Percentiles rank a stretch among this genome's conserved stretches.
phyloP scores from a whole-genome alignment of 2,329 filamentous ascomycete genomes.

The Blastomyces parvus region DNA sequence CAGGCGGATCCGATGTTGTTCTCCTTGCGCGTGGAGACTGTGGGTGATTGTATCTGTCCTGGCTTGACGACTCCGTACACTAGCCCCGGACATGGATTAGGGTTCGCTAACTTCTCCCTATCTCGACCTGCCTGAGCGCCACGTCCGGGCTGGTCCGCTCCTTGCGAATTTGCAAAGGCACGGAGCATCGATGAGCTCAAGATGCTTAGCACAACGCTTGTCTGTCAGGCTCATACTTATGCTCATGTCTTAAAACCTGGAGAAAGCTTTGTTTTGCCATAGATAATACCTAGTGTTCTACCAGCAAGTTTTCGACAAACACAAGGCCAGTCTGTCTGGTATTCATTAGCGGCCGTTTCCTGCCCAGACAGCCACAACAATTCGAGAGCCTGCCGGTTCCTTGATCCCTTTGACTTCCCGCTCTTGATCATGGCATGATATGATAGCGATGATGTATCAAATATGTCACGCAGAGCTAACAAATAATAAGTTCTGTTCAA shows the following conservation, averaged over 20 bases:
- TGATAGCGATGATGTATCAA: not conserved
- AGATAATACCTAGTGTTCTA: not conserved
- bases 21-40: not conserved
- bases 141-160: not conserved
- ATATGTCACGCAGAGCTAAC: not conserved
- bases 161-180: not conserved
- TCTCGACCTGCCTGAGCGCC: not conserved
- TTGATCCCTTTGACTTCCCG: no score
- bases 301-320: no score
- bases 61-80: not conserved
- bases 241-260: not conserved
- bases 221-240: not conserved
- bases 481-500: not conserved
- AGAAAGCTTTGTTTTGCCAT: not conserved
- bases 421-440: no score
- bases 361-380: no score
- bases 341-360: no score
- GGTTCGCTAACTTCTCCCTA: constrained; percentile 3
- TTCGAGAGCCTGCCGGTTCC: no score
- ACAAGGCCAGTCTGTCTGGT: no score
- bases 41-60: not conserved
- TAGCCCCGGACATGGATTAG: not conserved
- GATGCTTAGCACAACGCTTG: not conserved
- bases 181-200: not conserved
- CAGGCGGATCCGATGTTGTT: not conserved